Evolutionary conservation across 2,329 filamentous ascomycete genomes (phyloP).

Genomic region (Fusarium ramigenum): DNA sequence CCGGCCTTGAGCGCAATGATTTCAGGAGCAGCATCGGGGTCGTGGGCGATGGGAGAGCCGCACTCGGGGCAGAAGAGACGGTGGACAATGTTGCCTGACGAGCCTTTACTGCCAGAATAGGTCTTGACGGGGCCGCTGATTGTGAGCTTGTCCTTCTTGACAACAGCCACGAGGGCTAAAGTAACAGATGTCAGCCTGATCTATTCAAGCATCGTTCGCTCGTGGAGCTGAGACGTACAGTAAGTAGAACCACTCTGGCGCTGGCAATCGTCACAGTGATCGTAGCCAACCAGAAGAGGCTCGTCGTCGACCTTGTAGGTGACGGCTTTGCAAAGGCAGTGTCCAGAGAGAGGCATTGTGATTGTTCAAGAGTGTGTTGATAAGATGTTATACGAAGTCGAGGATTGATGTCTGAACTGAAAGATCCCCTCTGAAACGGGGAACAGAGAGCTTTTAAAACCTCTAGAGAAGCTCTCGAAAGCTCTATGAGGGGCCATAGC

Average conservation of each 20-base stretch:
- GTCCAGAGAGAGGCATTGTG: slow-evolving; percentile 72
- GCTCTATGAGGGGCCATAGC: slow-evolving; percentile 39
- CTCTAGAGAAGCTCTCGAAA: slow-evolving; percentile 34
- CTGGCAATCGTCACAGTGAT: slow-evolving; percentile 79
- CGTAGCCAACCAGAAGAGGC: slow-evolving; percentile 68
- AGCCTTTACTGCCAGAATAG: slow-evolving; percentile 64
- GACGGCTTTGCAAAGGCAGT: slow-evolving; percentile 77
- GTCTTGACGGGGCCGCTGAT: slow-evolving; percentile 72
- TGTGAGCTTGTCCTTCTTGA: slow-evolving; percentile 71
- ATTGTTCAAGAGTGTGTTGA: background rate
- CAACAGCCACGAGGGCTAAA: slow-evolving; percentile 70
- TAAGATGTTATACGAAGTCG: slow-evolving; percentile 11
- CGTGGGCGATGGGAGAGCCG: slow-evolving; percentile 75
- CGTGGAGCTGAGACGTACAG: slow-evolving; percentile 56
- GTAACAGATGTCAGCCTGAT: slow-evolving; percentile 5
- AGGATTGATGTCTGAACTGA: background rate
- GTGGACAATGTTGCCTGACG: slow-evolving; percentile 70
- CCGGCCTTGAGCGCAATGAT: slow-evolving; percentile 77
- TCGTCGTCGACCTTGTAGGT: slow-evolving; percentile 70
- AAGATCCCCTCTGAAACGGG: background rate
- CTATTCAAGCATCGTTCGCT: background rate
- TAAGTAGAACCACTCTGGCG: slow-evolving; percentile 75
- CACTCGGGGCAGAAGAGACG: slow-evolving; percentile 76
- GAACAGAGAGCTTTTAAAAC: slow-evolving; percentile 9
- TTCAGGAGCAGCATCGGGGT: slow-evolving; percentile 74